Evolutionary conservation across 2,329 filamentous ascomycete species (phyloP), one percentile per base, ranked within the genome.

Genomic region (Colletotrichum simmondsii): DNA sequence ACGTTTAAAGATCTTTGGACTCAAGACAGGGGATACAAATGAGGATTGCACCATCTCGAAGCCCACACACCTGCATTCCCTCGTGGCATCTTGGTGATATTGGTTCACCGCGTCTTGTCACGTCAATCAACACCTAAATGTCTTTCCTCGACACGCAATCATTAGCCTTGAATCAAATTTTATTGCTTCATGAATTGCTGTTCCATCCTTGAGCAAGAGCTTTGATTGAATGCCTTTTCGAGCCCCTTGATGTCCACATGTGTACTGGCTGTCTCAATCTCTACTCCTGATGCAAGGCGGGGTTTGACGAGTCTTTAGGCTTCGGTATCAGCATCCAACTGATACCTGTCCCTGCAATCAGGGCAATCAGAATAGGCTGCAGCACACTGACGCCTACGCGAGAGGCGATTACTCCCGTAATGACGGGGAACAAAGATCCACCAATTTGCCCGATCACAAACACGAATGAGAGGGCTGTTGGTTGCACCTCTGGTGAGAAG

Each of bases 401-500:
- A 0, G 84, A 78, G 0, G 87, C 87, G 14, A 90, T 82, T 1
- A 90, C 77, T 1, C 89, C 89, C 0, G 88, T 90, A 2, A 90
- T 75, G 2, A 88, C 85, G 0, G 89, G 89, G 69, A 91, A 91
- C 0, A 90, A 75, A 0, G 87, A 86, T 0, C 87, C 88, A 1
- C 88, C 89, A 5, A 88, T 83, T 76, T 91, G 89, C 0, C 87
- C 88, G 24, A 90, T 81, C 0, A 91, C 87, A 71, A 91, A 91
- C 2, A 91, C 83, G n/a, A 90, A 85, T 0, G 82, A 77, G 1
- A 85, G 72, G 0, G 83, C 83, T 0, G 83, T 85, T 0, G 83
- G 76, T 8, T 78, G 78, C 12, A 83, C 76, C 0, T 81, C 75
- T 0, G 76, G 76, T 0, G 85, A 79, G 68, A 91, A 89, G 0